Evolutionary conservation across 306 rosid species (phyloP), one percentile per base, ranked within the genome.

Genomic region (Vigna reflexopilosa): DNA sequence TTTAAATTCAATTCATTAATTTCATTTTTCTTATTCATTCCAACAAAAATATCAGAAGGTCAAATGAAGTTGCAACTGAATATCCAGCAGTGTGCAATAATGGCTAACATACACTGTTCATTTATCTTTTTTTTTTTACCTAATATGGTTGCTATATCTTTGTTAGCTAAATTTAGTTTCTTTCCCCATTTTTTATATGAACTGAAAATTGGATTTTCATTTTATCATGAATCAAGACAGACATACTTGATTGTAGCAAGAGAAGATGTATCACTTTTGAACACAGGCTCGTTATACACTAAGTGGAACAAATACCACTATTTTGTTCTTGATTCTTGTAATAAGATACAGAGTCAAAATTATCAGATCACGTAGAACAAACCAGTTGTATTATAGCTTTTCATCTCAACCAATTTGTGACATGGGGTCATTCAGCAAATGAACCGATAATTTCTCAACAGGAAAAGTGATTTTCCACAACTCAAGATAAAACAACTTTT

Each of bases 371-470:
- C 13, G 61, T 57, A n/a, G 51, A 56, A 56, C 38, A 42, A n/a
- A 59, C 24, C 36, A 40, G 26, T 40, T 32, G n/a, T 16, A 26
- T 16, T 40, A 51, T 51, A 32, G 32, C 5, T 59, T 16, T 36
- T 36, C 77, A 70, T 49, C 54, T 59, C 34, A 36, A 49, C 40
- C 65, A 50, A 49, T 73, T 40, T 42, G 34, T 69, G 76, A 47
- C 26, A 70, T 22, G 20, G 56, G 44, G 13, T 40, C 70, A 70
- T 36, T 6, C 44, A 70, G 72, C n/a, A 70, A 71, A 71, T 71
- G 56, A 51, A 49, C 72, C 63, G 36, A 70, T n/a, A 80, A 63
- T 72, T 72, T 26, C 28, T 26, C 28, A 26, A 26, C 28, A 26
- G 28, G 28, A 26, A 26, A 26, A 26, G 28, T 26, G 22, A 52